These are phyloP conservation scores for Tricladium varicosporioides DNA, from an alignment of 2,329 filamentous ascomycete species.

Conservation along the genomic window DNA sequence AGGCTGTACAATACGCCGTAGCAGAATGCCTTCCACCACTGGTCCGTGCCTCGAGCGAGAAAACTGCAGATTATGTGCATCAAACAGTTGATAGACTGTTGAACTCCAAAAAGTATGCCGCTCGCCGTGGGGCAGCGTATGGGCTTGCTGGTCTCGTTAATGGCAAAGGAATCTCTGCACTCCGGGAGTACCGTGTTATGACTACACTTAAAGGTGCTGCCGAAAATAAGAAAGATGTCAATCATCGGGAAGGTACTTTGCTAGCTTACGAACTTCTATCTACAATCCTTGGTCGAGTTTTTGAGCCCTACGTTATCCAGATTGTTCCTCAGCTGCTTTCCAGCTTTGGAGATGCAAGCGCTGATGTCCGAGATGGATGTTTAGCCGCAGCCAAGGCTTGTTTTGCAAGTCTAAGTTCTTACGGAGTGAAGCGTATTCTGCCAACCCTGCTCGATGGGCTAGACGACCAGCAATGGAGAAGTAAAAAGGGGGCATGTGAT, in stretches of 20 bases:
- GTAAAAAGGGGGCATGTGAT: conserved; percentile 97
- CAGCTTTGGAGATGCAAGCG: conserved; percentile 84
- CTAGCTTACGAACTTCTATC: conserved; percentile 90
- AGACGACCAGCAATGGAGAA: conserved; percentile 95
- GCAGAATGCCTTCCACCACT: conserved; percentile 91
- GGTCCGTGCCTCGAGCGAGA: conserved; percentile 76
- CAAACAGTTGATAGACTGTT: conserved; percentile 80
- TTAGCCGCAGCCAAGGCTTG: conserved; percentile 91
- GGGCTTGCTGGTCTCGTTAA: conserved; percentile 86
- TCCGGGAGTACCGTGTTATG: conserved; percentile 85
- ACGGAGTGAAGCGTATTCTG: conserved; percentile 90
- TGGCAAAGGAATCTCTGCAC: conserved; percentile 78
- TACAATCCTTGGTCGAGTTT: conserved; percentile 78
- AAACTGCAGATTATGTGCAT: conserved; percentile 76
- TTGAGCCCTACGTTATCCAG: conserved; percentile 96
- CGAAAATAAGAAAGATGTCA: conserved; percentile 93
- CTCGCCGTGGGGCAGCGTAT: conserved; percentile 89
- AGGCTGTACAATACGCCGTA: conserved; percentile 95
- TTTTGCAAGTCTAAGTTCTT: conserved; percentile 90
- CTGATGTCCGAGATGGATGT: conserved; percentile 89
- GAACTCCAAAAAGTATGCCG: conserved; percentile 87
- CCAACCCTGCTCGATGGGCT: conserved; percentile 89
- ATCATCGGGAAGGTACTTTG: conserved; percentile 84
- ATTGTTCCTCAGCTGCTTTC: conserved; percentile 87
- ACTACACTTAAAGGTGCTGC: conserved; percentile 74